Percentiles rank a stretch among this genome's conserved stretches.
Conservation (phyloP, 73 alveolate species). For the Effrenium voratum region DNA sequence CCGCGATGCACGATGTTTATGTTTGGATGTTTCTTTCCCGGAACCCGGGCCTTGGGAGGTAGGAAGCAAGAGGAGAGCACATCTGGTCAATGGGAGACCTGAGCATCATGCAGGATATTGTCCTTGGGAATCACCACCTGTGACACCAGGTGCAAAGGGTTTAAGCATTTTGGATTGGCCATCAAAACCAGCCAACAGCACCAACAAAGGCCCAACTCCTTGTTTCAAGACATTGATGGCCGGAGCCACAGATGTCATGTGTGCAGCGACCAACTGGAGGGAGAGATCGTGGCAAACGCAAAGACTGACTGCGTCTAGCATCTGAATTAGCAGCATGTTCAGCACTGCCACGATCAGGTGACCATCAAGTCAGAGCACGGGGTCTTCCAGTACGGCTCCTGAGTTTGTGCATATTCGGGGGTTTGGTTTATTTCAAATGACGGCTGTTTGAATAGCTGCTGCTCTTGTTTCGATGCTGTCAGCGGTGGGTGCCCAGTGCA, state of each 20-base stretch:
- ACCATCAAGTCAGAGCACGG: conserved; percentile 93
- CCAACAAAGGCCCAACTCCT: not conserved
- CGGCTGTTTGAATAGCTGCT: conserved; percentile 89
- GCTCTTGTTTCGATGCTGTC: conserved; percentile 63
- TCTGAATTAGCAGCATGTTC: not conserved
- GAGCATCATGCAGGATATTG: no score
- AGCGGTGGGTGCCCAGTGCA: conserved; percentile 17
- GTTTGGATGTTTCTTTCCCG: not conserved
- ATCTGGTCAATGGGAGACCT: no score
- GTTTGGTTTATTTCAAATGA: not conserved
- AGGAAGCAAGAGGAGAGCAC: not conserved
- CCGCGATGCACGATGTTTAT: not conserved
- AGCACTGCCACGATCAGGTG: not conserved
- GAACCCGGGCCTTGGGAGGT: not conserved
- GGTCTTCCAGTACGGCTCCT: conserved; percentile 56
- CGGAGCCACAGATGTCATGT: not conserved
- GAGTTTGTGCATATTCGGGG: not conserved
- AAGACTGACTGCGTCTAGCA: not conserved
- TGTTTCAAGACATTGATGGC: not conserved
- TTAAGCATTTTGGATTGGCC: not conserved
- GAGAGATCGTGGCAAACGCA: not conserved
- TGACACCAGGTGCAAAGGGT: no score
- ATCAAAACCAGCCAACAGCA: not conserved
- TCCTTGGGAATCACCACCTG: no score
- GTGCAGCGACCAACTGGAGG: not conserved